A percentile compares a stretch with the other conserved stretches of the same genome.
These are phyloP conservation scores for Entomortierella parvispora DNA, from an alignment of 192 early-diverging fungal genomes.

Conservation along the genomic window DNA sequence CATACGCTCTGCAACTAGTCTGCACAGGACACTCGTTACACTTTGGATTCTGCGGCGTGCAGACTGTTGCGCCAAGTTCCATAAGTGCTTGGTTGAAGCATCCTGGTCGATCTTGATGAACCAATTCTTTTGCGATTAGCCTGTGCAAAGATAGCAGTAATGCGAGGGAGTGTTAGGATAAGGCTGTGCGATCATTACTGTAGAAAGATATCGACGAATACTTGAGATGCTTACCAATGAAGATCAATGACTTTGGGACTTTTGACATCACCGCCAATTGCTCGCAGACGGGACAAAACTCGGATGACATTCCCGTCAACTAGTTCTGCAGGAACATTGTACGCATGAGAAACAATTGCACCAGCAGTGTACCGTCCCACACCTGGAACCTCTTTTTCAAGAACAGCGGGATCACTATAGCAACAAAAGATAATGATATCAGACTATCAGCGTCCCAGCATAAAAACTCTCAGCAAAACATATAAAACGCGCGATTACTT, in stretches of 20 bases:
- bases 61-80: constrained; percentile 81
- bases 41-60: constrained; percentile 72
- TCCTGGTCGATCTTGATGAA: constrained; percentile 69
- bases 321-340: constrained; percentile 64
- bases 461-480: background rate
- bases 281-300: constrained; percentile 70
- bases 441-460: background rate
- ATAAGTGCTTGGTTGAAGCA: constrained; percentile 85
- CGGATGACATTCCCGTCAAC: constrained; percentile 86
- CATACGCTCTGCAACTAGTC: constrained; percentile 65
- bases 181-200: background rate
- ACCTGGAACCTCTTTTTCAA: constrained; percentile 72
- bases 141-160: constrained; percentile 45
- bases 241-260: constrained; percentile 61
- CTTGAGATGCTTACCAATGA: constrained; percentile 60
- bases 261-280: constrained; percentile 74
- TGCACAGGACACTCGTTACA: constrained; percentile 72
- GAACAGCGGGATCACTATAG: constrained; percentile 49
- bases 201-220: background rate
- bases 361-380: constrained; percentile 80
- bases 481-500: constrained; percentile 12
- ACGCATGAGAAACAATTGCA: constrained; percentile 78
- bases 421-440: background rate
- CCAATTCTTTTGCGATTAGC: constrained; percentile 64
- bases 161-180: too few relatives aligned